Evolutionary conservation across 805 yeast species (phyloP).

Genomic region (Lachancea kluyveri): DNA sequence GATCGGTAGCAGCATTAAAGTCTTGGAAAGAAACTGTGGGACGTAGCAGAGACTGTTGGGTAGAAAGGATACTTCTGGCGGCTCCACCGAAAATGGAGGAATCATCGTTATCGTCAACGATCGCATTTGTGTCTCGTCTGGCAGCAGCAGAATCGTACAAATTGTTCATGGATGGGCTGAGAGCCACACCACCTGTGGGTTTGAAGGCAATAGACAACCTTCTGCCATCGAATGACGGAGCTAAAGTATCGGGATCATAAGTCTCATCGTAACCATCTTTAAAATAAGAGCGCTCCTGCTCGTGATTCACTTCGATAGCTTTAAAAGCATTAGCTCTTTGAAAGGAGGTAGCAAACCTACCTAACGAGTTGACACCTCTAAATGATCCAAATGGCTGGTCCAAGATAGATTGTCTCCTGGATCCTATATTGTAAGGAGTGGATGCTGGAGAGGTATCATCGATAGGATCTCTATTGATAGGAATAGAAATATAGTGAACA

Average conservation of each 20-base stretch:
- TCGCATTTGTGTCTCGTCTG: slow-evolving; percentile 10
- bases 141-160: slow-evolving; percentile 10
- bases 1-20: slow-evolving; percentile 32
- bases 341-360: slow-evolving; percentile 73
- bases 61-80: slow-evolving; percentile 26
- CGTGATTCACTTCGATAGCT: slow-evolving; percentile 40
- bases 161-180: slow-evolving; percentile 21
- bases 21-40: slow-evolving; percentile 42
- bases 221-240: slow-evolving; percentile 60
- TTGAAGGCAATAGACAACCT: slow-evolving; percentile 51
- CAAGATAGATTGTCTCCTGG: slow-evolving; percentile 34
- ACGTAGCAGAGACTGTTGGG: slow-evolving; percentile 24
- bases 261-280: slow-evolving; percentile 53
- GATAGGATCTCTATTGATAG: slow-evolving; percentile 17
- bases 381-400: slow-evolving; percentile 52
- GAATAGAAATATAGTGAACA: slow-evolving; percentile 29
- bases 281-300: slow-evolving; percentile 54
- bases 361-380: slow-evolving; percentile 60
- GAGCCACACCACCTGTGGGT: slow-evolving; percentile 17
- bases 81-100: too few relatives aligned
- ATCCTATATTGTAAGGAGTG: slow-evolving; percentile 1
- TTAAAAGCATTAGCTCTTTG: slow-evolving; percentile 73
- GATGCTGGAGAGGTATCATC: slow-evolving; percentile 4
- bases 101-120: slow-evolving; percentile 37
- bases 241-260: slow-evolving; percentile 61